Base-by-base conservation (phyloP, 441 rosid species). In the Bruguiera hainesii region DNA sequence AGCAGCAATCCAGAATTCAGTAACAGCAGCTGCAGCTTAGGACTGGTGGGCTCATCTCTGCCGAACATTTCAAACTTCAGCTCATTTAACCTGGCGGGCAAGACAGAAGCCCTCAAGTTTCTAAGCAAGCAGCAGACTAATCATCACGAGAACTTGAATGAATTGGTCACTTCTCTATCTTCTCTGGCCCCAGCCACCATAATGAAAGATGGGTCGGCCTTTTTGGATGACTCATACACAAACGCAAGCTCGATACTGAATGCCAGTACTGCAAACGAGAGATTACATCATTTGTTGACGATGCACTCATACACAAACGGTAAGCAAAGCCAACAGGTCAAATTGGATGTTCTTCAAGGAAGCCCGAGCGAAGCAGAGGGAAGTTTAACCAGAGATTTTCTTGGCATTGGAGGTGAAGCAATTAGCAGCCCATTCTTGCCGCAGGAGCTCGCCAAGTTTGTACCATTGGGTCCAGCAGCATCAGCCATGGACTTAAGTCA, bases 351-450 rank as follows among this genome's bases (percentile, higher is more conserved):
- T 49, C 57, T 55, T 1, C 60, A 58, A 5, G 65, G 62, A 0
- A 70, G 71, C 30, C 21, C 67, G 6, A 66, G 18, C 52, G 68
- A 73, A 50, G 74, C 56, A 35, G 75, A 78, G 42, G 76, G 71
- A 35, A 58, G 78, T 18, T 58, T 85, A 61, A 85, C 89, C 2
- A 75, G 89, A 68, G 89, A 85, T 67, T 85, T 85, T 62, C 82
- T 85, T 39, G 89, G 89, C 1, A 84, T 83, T 19, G 89, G 85
- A 57, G 81, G 73, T 15, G 85, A 76, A 31, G 70, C 72, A 1
- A 42, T 42, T 39, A 68, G 74, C 20, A 72, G 80, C 18, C 75
- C 79, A 10, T 72, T 77, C 52, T 73, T 74, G 9, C 84, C 63
- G 5, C 79, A 78, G 50, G 86, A 84, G 72, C 75, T 82, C 13